phyloP scores from a whole-genome alignment of 2,329 filamentous ascomycete genomes.

The Apiospora saccharicola region DNA sequence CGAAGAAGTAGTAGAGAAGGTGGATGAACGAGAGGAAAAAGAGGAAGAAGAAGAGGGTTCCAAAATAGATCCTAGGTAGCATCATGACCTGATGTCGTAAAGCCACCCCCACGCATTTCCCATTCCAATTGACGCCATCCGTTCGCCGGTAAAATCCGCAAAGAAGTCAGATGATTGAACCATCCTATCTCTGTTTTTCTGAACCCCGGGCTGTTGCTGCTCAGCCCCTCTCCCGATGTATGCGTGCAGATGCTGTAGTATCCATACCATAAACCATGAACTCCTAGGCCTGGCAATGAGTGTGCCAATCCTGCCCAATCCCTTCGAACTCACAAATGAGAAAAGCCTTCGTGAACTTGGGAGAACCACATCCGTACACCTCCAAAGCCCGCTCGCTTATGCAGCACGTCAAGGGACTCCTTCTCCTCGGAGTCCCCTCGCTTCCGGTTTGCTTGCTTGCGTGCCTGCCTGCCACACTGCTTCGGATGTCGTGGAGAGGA shows the following conservation, averaged over 20 bases:
- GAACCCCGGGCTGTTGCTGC: background rate
- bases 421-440: background rate
- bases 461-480: background rate
- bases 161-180: background rate
- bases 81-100: background rate
- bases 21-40: slow-evolving; percentile 16
- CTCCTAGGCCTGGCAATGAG: background rate
- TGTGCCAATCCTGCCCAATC: background rate
- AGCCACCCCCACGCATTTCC: background rate
- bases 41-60: slow-evolving; percentile 6
- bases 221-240: background rate
- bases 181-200: background rate
- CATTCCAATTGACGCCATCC: slow-evolving; percentile 10
- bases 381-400: background rate
- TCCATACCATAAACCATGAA: background rate
- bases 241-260: slow-evolving; percentile 7
- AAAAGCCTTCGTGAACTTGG: background rate
- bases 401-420: background rate
- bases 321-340: background rate
- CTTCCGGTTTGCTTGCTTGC: slow-evolving; percentile 5
- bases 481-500: background rate
- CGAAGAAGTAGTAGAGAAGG: background rate
- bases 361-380: background rate
- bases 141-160: background rate
- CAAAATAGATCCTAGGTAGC: background rate